phyloP scores from a whole-genome alignment of 1,139 yeast species.

The Zygosaccharomyces sapae region DNA sequence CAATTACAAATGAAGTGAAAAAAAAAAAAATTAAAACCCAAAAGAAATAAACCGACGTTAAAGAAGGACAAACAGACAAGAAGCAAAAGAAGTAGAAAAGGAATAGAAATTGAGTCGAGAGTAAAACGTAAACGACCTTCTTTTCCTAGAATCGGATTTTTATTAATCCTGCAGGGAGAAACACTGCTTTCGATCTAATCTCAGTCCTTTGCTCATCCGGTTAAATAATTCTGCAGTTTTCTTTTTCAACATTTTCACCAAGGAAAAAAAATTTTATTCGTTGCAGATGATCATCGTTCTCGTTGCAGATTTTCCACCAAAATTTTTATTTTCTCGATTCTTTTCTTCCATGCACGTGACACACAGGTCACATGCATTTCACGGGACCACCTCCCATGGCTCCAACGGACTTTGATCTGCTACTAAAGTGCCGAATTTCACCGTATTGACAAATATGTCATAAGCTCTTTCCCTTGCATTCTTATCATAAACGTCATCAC shows the following conservation, averaged over 20 bases:
- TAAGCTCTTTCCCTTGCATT: slow-evolving; percentile 43
- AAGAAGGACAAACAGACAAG: not conserved
- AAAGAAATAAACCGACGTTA: not conserved
- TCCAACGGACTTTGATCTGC: slow-evolving; percentile 32
- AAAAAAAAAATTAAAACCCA: not conserved
- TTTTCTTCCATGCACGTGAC: not conserved
- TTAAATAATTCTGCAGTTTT: slow-evolving; percentile 2
- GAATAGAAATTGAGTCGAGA: not conserved
- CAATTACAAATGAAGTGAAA: not conserved
- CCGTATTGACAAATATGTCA: slow-evolving; percentile 44
- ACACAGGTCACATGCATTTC: slow-evolving; percentile 6
- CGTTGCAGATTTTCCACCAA: not conserved
- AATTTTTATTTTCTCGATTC: not conserved
- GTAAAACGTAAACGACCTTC: not conserved
- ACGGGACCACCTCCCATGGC: slow-evolving; percentile 23
- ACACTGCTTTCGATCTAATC: not conserved
- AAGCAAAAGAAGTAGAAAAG: not conserved
- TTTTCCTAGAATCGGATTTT: not conserved
- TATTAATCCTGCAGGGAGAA: not conserved
- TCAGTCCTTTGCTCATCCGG: not conserved
- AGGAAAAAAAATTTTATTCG: slow-evolving; percentile 12
- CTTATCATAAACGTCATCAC: slow-evolving; percentile 18
- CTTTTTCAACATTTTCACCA: not conserved
- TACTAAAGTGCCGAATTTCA: slow-evolving; percentile 49
- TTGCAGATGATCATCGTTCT: slow-evolving; percentile 7